phyloP scores from a whole-genome alignment of 108 stramenopile genomes.

The Fragilaria crotonensis region DNA sequence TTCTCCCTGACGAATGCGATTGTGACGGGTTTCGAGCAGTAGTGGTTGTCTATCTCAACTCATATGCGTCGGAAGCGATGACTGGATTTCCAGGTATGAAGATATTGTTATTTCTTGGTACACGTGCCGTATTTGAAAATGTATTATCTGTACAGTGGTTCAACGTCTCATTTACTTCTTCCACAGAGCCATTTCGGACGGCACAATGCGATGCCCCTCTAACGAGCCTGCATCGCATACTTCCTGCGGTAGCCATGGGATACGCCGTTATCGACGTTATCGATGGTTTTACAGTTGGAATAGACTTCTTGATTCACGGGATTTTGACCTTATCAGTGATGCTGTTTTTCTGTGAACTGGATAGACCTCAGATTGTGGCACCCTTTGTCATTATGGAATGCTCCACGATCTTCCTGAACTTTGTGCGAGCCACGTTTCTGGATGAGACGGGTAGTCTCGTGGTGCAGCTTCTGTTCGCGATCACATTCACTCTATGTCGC shows the following conservation, averaged over 20 bases:
- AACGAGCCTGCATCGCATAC: constrained; percentile 51
- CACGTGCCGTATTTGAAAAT: no score
- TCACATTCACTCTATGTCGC: constrained; percentile 40
- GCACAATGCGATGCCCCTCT: constrained; percentile 38
- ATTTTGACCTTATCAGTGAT: constrained; percentile 39
- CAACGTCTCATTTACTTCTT: no score
- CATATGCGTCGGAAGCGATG: constrained; percentile 24
- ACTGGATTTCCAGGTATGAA: constrained; percentile 21
- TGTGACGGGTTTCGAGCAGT: constrained; percentile 24
- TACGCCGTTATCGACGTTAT: constrained; percentile 46
- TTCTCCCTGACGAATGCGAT: constrained; percentile 37
- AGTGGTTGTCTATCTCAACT: constrained; percentile 29
- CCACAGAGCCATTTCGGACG: constrained; percentile 31
- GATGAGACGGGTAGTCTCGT: constrained; percentile 1
- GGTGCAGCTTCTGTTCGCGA: constrained; percentile 29
- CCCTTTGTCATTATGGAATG: constrained; percentile 58
- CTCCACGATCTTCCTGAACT: constrained; percentile 27
- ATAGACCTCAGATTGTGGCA: constrained; percentile 29
- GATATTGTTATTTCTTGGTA: background rate
- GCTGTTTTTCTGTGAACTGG: constrained; percentile 39
- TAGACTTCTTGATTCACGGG: constrained; percentile 54
- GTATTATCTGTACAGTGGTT: no score
- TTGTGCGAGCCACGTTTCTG: constrained; percentile 23
- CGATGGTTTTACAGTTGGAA: constrained; percentile 33
- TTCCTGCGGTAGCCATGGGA: constrained; percentile 59